Evolutionary conservation across 202 grass and related monocot species (phyloP).

Genomic region (Miscanthus sacchariflorus): DNA sequence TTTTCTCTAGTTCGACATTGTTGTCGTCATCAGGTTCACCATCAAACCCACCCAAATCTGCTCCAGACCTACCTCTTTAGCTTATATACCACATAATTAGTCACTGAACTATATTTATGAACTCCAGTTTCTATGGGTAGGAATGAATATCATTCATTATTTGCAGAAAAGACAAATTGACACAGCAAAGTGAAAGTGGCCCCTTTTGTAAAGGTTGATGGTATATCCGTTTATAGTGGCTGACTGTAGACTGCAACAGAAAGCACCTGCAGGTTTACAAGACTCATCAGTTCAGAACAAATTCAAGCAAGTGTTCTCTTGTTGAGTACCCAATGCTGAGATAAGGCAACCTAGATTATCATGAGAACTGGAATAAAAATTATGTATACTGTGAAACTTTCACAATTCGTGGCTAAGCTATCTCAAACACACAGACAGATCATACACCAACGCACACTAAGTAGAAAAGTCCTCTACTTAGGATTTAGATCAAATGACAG

Average conservation of each 20-base stretch:
- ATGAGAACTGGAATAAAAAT: neutral
- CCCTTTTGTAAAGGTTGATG: slow-evolving; percentile 53
- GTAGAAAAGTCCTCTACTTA: neutral
- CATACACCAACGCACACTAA: no score
- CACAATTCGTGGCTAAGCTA: no score
- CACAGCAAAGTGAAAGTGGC: slow-evolving; percentile 51
- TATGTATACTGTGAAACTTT: no score
- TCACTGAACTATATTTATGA: slow-evolving; percentile 41
- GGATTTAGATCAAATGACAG: slow-evolving; percentile 19
- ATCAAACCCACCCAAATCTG: slow-evolving; percentile 72
- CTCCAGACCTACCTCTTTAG: slow-evolving; percentile 72
- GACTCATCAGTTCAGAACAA: slow-evolving; percentile 32
- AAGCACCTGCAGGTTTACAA: slow-evolving; percentile 73
- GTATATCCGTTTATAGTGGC: no score
- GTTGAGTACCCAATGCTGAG: slow-evolving; percentile 9
- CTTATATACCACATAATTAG: slow-evolving; percentile 64
- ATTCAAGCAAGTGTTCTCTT: neutral
- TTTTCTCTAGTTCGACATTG: slow-evolving; percentile 61
- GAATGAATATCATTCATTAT: slow-evolving; percentile 25
- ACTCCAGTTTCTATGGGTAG: slow-evolving; percentile 38
- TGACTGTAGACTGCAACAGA: slow-evolving; percentile 79
- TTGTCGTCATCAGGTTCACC: slow-evolving; percentile 68
- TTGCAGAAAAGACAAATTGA: slow-evolving; percentile 6
- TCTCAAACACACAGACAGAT: no score
- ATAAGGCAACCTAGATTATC: slow-evolving; percentile 23